Evolutionary conservation across 306 rosid genomes (phyloP), one percentile per base, ranked within the genome.

Genomic region (Nissolia schottii): DNA sequence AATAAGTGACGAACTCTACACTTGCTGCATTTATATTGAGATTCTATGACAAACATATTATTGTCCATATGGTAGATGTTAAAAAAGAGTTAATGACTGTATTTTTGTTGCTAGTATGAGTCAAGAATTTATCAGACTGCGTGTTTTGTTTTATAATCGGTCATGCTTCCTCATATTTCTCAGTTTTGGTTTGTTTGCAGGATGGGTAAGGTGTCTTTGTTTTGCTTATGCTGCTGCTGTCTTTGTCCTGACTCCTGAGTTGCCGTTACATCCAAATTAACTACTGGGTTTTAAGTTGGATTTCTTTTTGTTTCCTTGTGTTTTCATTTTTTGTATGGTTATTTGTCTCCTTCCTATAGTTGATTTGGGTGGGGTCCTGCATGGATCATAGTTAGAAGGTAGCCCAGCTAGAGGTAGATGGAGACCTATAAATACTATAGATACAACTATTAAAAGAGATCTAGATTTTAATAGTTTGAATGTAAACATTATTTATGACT

Each of bases 151-250:
- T 67, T 35, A 22, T 29, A 14, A 14, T 7, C 15, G 49, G 35
- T 13, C 14, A 48, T 54, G 49, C 43, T 43, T 69, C 8, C 73
- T 71, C 11, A 78, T 22, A 15, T 77, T 51, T 59, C 69, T 67
- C 57, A 25, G 79, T 77, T 77, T 70, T 68, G 20, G 20, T 79
- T 77, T 32, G 18, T 79, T 59, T 88, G 87, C 98, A 94, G 98
- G 98, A 94, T 76, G 98, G 98, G 97, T 94, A 87, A 72, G 90
- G 50, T 86, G 71, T 67, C 67, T 74, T 71, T 41, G 55, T 64
- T 48, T 64, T 76, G 82, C 78, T 78, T 55, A 58, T 66, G 35
- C 58, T 24, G 40, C 64, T 28, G 8, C 62, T 40, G 25, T 64
- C 24, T 59, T 68, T 60, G 59, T 29, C 45, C 15, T 14, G 15